Percentiles rank a stretch among this genome's conserved stretches.
phyloP scores from a whole-genome alignment of 2,329 filamentous ascomycete species.

The Stagonosporopsis chrysanthemi region DNA sequence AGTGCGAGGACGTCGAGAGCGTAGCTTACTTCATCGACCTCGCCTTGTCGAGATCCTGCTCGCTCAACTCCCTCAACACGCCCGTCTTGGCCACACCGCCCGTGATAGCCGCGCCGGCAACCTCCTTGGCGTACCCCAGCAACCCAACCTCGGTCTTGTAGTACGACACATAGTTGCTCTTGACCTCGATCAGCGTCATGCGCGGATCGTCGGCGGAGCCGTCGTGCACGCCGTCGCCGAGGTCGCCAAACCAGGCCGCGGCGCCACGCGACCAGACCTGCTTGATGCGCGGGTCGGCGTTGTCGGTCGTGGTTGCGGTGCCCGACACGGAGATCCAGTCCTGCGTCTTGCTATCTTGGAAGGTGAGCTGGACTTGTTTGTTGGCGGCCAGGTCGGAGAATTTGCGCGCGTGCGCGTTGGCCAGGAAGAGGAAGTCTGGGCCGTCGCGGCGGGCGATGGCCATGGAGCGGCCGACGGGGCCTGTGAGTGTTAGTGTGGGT shows the following conservation, averaged over 20 bases:
- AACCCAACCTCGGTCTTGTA: conserved; percentile 48
- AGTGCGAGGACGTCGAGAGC: too few species aligned
- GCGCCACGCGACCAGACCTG: conserved; percentile 53
- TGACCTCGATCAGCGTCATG: conserved; percentile 53
- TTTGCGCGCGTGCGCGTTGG: conserved; percentile 57
- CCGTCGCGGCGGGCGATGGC: conserved; percentile 63
- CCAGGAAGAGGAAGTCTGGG: conserved; percentile 60
- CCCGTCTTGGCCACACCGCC: conserved; percentile 52
- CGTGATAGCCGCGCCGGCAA: conserved; percentile 48
- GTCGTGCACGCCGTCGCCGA: conserved; percentile 58
- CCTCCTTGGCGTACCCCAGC: conserved; percentile 52
- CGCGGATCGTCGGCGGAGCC: conserved; percentile 57
- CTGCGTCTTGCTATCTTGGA: conserved; percentile 57
- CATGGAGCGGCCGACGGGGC: conserved; percentile 58
- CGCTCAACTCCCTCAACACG: conserved; percentile 57
- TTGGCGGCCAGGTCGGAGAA: conserved; percentile 56
- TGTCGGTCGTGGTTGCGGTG: conserved; percentile 50
- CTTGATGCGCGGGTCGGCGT: conserved; percentile 58
- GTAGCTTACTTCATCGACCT: conserved; percentile 28
- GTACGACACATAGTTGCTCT: conserved; percentile 51
- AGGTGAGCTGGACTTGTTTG: conserved; percentile 54
- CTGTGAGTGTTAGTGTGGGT: conserved; percentile 22
- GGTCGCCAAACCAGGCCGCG: conserved; percentile 59
- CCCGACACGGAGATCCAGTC: conserved; percentile 59
- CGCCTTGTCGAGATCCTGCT: conserved; percentile 56